Evolutionary conservation across 2,329 filamentous ascomycete species (phyloP).

Genomic region (Pseudogymnoascus sp.): DNA sequence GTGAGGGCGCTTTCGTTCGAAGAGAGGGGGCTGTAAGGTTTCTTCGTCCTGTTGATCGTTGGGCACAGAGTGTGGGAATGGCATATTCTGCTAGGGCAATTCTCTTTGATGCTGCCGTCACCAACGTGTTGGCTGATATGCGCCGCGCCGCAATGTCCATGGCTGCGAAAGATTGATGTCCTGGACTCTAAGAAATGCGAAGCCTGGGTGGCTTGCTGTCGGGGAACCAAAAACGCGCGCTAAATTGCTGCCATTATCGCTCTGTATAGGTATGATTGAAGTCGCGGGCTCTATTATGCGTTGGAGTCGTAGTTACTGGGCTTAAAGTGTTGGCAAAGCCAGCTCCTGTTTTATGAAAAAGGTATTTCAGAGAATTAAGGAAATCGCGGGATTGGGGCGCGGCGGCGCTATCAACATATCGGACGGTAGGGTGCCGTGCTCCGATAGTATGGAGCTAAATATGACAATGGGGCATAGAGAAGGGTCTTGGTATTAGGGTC

Average conservation of each 20-base stretch:
- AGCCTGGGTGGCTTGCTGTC: neutral
- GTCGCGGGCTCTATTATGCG: neutral
- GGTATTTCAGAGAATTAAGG: conserved; percentile 3
- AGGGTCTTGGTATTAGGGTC: neutral
- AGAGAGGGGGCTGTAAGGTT: neutral
- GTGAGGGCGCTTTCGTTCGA: neutral
- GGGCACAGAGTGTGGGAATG: neutral
- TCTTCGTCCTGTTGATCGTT: neutral
- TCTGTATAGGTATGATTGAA: neutral
- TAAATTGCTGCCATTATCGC: conserved; percentile 1
- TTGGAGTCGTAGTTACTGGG: neutral
- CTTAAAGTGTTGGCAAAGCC: neutral
- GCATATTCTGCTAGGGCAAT: neutral
- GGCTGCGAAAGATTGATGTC: neutral
- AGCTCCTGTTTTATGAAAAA: neutral
- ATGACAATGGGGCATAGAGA: neutral
- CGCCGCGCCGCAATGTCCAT: conserved; percentile 6
- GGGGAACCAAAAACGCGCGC: conserved; percentile 2
- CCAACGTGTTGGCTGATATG: neutral
- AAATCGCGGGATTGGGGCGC: neutral
- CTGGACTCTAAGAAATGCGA: neutral
- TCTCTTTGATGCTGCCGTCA: neutral
- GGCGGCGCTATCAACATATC: conserved; percentile 5
- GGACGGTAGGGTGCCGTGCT: conserved; percentile 1
- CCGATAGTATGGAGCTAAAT: neutral